Percentiles rank a stretch among this genome's conserved stretches.
Evolutionary conservation across 352 stramenopile genomes (phyloP).

Genomic region (Elongisporangium undulatum): DNA sequence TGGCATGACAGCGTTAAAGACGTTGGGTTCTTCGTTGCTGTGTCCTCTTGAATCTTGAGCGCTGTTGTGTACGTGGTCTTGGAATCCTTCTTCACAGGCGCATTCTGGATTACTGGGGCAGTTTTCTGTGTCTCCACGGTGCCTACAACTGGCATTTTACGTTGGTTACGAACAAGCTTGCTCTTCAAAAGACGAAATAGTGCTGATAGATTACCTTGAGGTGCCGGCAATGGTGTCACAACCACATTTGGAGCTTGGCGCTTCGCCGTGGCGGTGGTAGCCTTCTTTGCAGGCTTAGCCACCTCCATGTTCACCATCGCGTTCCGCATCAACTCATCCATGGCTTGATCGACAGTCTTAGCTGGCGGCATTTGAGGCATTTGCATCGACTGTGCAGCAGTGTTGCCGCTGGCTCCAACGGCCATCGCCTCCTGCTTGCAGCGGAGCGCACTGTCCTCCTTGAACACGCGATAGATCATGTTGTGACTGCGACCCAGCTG

Average conservation of each 20-base stretch:
- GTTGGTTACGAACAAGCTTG: not conserved
- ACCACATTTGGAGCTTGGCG: not conserved
- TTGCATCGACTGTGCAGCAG: not conserved
- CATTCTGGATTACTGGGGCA: not conserved
- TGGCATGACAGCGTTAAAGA: not conserved
- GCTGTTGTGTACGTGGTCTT: not conserved
- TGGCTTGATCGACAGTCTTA: not conserved
- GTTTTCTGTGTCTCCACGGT: not conserved
- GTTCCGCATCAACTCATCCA: conserved; percentile 1
- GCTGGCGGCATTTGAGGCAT: not conserved
- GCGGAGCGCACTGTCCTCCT: conserved; percentile 8
- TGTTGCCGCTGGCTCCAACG: not conserved
- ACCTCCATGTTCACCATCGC: conserved; percentile 15
- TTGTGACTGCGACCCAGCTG: conserved; percentile 27
- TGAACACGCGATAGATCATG: conserved; percentile 30
- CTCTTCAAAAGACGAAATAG: not conserved
- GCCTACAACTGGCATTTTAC: not conserved
- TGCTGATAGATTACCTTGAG: not conserved
- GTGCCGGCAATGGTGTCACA: not conserved
- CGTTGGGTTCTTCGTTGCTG: not conserved
- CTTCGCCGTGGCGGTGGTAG: not conserved
- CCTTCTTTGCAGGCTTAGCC: conserved; percentile 7
- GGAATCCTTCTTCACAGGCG: not conserved
- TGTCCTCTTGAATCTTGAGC: not conserved
- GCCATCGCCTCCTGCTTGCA: conserved; percentile 7